Evolutionary conservation across 1,284 basidiomycete species (phyloP), one percentile per base, ranked within the genome.

Genomic region (Heliocybe sulcata): DNA sequence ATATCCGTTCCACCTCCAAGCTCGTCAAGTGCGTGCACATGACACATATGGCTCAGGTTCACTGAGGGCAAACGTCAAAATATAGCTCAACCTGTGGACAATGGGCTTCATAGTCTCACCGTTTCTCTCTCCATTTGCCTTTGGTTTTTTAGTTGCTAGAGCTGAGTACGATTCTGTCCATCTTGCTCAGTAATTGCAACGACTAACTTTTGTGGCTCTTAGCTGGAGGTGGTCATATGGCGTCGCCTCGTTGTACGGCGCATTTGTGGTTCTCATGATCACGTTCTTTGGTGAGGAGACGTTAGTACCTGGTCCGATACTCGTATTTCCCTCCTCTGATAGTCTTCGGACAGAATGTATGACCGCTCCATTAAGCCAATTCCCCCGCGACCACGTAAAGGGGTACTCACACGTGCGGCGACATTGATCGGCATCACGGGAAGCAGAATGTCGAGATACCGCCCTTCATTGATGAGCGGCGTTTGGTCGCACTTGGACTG

Each of bases 211-310:
- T 16, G 3, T 42, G 38, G n/a, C 6, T n/a, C 54, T 33, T 55
- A 82, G 75, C 52, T 88, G 83, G 82, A 70, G 85, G 38, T 90
- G 87, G 86, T 75, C 84, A 3, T 90, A 88, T 59, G 85, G 83
- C 11, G 79, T 84, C 51, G 86, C 80, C 1, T 79, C 75, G 35
- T 77, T 87, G 3, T 88, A 87, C 61, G 71, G 72, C 27, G 67
- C 67, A 0, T 56, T 85, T 9, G 81, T 89, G 8, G 72, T 88
- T 9, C 38, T 73, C 2, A 61, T 87, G 22, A 84, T 89, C 54
- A 64, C 69, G 2, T 67, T 85, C 52, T 78, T 85, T 60, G 69
- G 76, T 62, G 79, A 87, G 57, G 86, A 89, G 63, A 88, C 85
- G 83, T 84, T 63, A 61, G 74, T 66, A 12, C n/a, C 29, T n/a